Base-by-base conservation (phyloP, 306 rosid species). In the Casuarina cunninghamiana region DNA sequence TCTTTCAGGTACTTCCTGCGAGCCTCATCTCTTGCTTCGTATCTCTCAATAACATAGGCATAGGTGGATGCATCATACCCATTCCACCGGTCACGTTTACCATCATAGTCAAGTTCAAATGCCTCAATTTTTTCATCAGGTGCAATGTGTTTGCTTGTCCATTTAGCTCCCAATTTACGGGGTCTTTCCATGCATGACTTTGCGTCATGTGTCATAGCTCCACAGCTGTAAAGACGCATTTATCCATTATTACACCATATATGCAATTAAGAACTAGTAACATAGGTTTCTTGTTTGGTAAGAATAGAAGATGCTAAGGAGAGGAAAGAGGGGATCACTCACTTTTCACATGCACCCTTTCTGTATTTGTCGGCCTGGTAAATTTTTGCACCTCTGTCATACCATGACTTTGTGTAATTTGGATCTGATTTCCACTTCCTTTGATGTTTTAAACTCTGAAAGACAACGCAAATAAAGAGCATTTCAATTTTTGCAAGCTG, bases 331-430 rank as follows among this genome's bases (percentile, higher is more conserved):
- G 17, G 17, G 63, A 19, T 57, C 74, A 86, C 92, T 78, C 78
- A 88, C 95, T 86, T 90, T 57, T 88, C 87, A 80, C 93, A 87
- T 10, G 95, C 92, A 42, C 91, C 91, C 76, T 86, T 90, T 80
- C 87, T 53, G 51, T 86, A 85, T 48, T 82, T 80, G 45, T 90
- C 91, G 19, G 90, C 91, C 73, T 71, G 87, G 46, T 78, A 86
- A 48, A 72, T 82, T 79, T 87, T 87, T 39, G 91, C 88, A 74
- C 91, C 91, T 77, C 89, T 87, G 63, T 87, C 91, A 10, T 90
- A 82, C 88, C 88, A 89, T 13, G 89, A 79, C 73, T 87, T 89
- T 50, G 90, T 82, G 73, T 85, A 85, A 73, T 90, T 84, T 5
- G 86, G 88, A 79, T 85, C 91, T 3, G 88, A 88, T 76, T 88